A percentile compares a stretch with the other conserved stretches of the same genome.
Evolutionary conservation across 192 early-diverging fungal genomes (phyloP).

Genomic region (Paraglomus occultum): DNA sequence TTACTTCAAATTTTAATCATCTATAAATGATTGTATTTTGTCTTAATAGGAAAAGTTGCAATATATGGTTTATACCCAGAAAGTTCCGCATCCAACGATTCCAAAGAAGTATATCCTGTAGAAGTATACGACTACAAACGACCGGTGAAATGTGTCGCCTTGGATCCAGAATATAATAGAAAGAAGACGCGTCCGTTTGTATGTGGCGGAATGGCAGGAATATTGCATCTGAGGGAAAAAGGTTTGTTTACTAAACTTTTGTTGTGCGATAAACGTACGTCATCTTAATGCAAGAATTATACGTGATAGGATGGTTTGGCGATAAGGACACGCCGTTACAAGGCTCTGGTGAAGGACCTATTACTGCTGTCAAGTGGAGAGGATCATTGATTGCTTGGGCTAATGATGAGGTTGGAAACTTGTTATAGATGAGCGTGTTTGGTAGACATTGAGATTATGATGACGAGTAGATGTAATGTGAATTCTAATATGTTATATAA

Average conservation of each 20-base stretch:
- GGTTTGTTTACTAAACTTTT: conserved; percentile 35
- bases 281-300: neutral
- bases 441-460: conserved; percentile 20
- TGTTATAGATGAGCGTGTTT: neutral
- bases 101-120: conserved; percentile 5
- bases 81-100: conserved; percentile 37
- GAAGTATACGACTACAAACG: conserved; percentile 76
- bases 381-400: conserved; percentile 90
- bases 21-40: neutral
- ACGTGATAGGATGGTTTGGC: conserved; percentile 77
- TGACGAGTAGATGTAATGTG: neutral
- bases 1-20: neutral
- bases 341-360: conserved; percentile 86
- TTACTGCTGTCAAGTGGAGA: conserved; percentile 85
- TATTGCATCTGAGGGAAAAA: conserved; percentile 84
- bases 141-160: conserved; percentile 83
- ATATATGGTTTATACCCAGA: conserved; percentile 79
- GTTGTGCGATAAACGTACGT: neutral
- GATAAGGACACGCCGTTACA: conserved; percentile 70
- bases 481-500: no score
- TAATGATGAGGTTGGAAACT: conserved; percentile 60
- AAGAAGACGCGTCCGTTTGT: conserved; percentile 78
- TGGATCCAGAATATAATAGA: conserved; percentile 85
- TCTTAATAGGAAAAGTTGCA: conserved; percentile 79
- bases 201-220: conserved; percentile 88